Conservation (phyloP, 768 basidiomycete genomes). For the Rhodosporidiobolus odoratus region DNA sequence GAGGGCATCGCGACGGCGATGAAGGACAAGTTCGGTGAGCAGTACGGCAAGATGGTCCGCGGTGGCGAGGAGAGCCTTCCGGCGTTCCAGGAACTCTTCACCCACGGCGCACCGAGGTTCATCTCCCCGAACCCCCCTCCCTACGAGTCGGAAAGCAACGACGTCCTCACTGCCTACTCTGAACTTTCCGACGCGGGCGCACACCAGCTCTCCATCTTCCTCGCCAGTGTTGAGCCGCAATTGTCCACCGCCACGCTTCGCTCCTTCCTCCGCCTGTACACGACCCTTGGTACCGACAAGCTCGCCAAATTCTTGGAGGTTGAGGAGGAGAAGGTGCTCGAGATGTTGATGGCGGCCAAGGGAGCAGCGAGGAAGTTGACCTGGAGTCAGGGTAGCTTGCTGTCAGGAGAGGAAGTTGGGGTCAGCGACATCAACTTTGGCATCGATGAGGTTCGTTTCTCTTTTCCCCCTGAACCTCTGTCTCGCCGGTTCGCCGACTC, state of each 20-base stretch:
- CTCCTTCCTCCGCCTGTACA: slow-evolving; percentile 91
- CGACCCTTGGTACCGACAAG: slow-evolving; percentile 83
- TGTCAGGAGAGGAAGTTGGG: slow-evolving; percentile 79
- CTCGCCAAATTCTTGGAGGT: slow-evolving; percentile 82
- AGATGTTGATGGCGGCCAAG: slow-evolving; percentile 97
- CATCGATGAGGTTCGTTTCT: slow-evolving; percentile 71
- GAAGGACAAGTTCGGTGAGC: slow-evolving; percentile 90
- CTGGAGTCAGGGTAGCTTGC: slow-evolving; percentile 54
- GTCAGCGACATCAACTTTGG: slow-evolving; percentile 94
- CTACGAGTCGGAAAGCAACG: slow-evolving; percentile 55
- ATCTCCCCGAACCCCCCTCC: slow-evolving; percentile 91
- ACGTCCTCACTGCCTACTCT: slow-evolving; percentile 53
- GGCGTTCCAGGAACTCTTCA: slow-evolving; percentile 86
- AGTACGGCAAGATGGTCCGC: slow-evolving; percentile 74
- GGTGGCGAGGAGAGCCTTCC: slow-evolving; percentile 65
- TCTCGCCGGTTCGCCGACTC: not conserved
- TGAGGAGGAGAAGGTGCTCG: slow-evolving; percentile 91
- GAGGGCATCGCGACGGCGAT: slow-evolving; percentile 63
- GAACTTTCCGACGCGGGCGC: slow-evolving; percentile 64
- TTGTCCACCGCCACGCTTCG: slow-evolving; percentile 75
- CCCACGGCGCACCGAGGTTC: slow-evolving; percentile 93
- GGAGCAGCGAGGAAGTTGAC: slow-evolving; percentile 72
- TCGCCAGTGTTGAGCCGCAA: slow-evolving; percentile 70
- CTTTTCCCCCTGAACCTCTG: not conserved
- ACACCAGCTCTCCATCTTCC: slow-evolving; percentile 77